A percentile compares a stretch with the other conserved stretches of the same genome.
Conservation (phyloP, 148 eudicot species). For the Suaeda aralocaspica region DNA sequence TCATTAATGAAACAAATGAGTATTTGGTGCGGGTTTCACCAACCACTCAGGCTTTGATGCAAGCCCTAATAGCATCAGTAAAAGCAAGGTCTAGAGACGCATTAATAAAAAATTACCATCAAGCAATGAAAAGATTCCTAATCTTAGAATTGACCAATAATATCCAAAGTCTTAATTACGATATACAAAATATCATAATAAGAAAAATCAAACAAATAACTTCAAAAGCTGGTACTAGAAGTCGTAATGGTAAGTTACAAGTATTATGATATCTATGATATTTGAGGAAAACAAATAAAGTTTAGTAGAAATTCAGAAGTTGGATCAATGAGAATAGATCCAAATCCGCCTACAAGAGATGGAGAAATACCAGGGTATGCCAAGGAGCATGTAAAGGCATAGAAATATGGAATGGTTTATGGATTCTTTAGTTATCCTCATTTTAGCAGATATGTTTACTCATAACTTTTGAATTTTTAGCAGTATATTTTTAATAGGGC, state of each 20-base stretch:
- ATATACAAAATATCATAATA: background rate
- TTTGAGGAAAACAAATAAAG: no score
- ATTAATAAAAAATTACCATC: background rate
- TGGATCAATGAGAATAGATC: no score
- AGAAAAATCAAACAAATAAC: no score
- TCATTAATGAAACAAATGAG: background rate
- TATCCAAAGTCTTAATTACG: background rate
- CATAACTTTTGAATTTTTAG: background rate
- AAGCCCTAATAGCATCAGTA: background rate
- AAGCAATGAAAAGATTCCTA: background rate
- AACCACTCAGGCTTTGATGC: background rate
- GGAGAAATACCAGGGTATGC: no score
- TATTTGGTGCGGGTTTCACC: background rate
- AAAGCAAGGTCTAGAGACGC: background rate
- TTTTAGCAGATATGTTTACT: no score
- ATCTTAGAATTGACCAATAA: background rate
- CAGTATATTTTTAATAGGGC: background rate
- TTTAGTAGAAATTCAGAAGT: no score
- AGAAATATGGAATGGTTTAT: background rate
- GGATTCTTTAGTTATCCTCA: background rate
- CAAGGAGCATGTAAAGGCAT: background rate
- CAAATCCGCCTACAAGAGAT: no score
- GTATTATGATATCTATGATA: no score
- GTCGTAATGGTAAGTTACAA: no score
- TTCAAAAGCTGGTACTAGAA: background rate